Evolutionary conservation across 2,329 filamentous ascomycete genomes (phyloP).

Genomic region (Aspergillus tubingensis): DNA sequence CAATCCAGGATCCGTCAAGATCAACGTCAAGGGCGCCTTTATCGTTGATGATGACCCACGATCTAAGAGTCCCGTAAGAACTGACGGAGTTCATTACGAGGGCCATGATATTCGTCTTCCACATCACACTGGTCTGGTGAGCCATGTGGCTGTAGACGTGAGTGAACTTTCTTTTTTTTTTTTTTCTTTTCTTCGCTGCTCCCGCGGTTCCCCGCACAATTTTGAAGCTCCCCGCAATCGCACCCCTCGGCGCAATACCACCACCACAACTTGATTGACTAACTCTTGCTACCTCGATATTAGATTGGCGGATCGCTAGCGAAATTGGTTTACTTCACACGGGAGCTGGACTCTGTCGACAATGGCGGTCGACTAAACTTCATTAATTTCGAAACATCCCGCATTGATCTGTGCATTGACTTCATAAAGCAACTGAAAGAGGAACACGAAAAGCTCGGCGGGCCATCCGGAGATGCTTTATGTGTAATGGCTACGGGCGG

Average conservation of each 20-base stretch:
- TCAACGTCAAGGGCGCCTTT: slow-evolving; percentile 95
- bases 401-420: slow-evolving; percentile 88
- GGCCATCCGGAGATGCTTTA: slow-evolving; percentile 67
- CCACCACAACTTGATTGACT: slow-evolving; percentile 8
- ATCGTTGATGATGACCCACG: slow-evolving; percentile 80
- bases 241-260: slow-evolving; percentile 12
- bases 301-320: slow-evolving; percentile 94
- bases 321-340: slow-evolving; percentile 96
- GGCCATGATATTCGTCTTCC: slow-evolving; percentile 94
- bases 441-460: slow-evolving; percentile 76
- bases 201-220: slow-evolving; percentile 33
- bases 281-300: slow-evolving; percentile 7
- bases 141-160: slow-evolving; percentile 95
- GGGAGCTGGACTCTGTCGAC: slow-evolving; percentile 75
- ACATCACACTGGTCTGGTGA: slow-evolving; percentile 92
- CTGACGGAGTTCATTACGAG: slow-evolving; percentile 66
- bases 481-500: slow-evolving; percentile 96
- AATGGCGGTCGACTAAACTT: slow-evolving; percentile 92
- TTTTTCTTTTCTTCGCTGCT: slow-evolving; percentile 19
- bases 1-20: slow-evolving; percentile 73
- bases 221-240: slow-evolving; percentile 33
- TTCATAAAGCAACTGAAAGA: slow-evolving; percentile 85
- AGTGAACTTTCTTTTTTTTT: slow-evolving; percentile 39
- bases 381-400: slow-evolving; percentile 92
- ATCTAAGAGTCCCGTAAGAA: slow-evolving; percentile 52